A percentile compares a stretch with the other conserved stretches of the same genome.
phyloP scores from a whole-genome alignment of 169 alveolate genomes.

The Plasmodium relictum region DNA sequence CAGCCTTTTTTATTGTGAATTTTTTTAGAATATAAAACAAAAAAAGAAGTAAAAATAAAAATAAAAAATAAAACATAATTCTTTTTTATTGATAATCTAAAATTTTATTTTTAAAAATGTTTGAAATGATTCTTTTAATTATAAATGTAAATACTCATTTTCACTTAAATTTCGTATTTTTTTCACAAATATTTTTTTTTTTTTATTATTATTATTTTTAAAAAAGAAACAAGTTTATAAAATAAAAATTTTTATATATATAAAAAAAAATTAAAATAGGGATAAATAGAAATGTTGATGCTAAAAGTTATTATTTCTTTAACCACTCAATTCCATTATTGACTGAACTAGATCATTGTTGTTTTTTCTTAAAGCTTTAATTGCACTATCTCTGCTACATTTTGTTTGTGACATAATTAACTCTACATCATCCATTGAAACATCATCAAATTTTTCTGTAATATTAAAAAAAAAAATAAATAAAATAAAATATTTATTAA shows the following conservation, averaged over 20 bases:
- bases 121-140: too few relatives aligned
- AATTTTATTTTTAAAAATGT: too few relatives aligned
- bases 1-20: not conserved
- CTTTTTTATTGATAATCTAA: too few relatives aligned
- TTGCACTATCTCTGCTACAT: constrained; percentile 92
- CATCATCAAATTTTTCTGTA: constrained; percentile 83
- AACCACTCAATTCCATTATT: constrained; percentile 87
- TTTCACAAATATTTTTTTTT: not conserved
- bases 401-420: constrained; percentile 93
- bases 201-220: not conserved
- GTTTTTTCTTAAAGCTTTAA: constrained; percentile 89
- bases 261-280: too few relatives aligned
- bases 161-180: too few relatives aligned
- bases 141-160: too few relatives aligned
- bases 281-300: too few relatives aligned
- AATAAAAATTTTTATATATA: too few relatives aligned
- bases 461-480: not conserved
- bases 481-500: not conserved
- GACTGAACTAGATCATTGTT: constrained; percentile 93
- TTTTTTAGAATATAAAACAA: too few relatives aligned
- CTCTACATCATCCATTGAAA: constrained; percentile 85
- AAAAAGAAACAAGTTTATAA: too few relatives aligned
- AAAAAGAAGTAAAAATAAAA: too few relatives aligned
- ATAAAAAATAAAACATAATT: not conserved
- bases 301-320: not conserved